phyloP scores from a whole-genome alignment of 305 asterid genomes.

The Solanum aculeatissimum region DNA sequence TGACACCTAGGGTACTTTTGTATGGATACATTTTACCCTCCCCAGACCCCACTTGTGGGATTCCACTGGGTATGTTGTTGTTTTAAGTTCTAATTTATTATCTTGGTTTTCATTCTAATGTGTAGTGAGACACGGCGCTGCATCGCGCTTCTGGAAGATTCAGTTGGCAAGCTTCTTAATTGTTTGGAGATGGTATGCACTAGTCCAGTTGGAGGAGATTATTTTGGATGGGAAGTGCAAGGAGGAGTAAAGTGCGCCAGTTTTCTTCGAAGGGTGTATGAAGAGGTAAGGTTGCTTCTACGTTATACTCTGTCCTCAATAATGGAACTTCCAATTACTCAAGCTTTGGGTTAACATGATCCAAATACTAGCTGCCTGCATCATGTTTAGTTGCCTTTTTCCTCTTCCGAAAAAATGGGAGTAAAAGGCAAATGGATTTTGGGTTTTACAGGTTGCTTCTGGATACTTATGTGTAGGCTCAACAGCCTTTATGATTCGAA shows the following conservation, averaged over 20 bases:
- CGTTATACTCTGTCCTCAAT: neutral
- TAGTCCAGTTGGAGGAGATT: slow-evolving; percentile 15
- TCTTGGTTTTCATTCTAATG: slow-evolving; percentile 9
- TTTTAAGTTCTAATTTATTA: slow-evolving; percentile 3
- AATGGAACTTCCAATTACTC: neutral
- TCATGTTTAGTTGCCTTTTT: neutral
- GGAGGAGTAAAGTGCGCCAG: slow-evolving; percentile 77
- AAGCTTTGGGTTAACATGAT: neutral
- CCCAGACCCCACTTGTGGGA: too few species aligned
- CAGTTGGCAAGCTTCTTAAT: slow-evolving; percentile 67
- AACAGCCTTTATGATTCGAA: neutral
- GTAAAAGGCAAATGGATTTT: neutral
- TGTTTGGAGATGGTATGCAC: slow-evolving; percentile 58
- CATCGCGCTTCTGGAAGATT: slow-evolving; percentile 65
- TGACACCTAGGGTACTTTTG: neutral
- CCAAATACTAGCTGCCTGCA: neutral
- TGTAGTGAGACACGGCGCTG: slow-evolving; percentile 54
- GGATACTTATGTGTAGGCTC: neutral
- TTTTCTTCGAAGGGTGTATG: slow-evolving; percentile 78
- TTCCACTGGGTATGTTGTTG: too few species aligned
- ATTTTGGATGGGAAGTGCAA: slow-evolving; percentile 51
- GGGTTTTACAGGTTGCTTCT: neutral
- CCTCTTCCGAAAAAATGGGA: neutral
- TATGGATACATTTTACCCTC: too few species aligned
- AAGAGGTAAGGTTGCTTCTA: slow-evolving; percentile 51